Evolutionary conservation across 345 rosid species (phyloP).

Genomic region (Excoecaria cochinchinensis): DNA sequence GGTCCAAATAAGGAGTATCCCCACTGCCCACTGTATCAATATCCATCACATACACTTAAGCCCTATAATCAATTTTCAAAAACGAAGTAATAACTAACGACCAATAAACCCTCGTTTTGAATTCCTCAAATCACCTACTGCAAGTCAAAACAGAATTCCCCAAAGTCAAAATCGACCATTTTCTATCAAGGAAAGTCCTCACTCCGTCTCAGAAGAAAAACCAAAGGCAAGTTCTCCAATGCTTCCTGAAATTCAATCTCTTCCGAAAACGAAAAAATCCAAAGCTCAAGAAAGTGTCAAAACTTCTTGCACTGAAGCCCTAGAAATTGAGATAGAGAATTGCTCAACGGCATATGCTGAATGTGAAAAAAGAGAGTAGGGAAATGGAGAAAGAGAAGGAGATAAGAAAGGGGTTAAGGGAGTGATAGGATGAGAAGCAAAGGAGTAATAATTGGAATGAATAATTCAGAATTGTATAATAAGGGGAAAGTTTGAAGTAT

Average conservation of each 20-base stretch:
- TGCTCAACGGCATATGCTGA: neutral
- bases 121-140: conserved; percentile 3
- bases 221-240: neutral
- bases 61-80: neutral
- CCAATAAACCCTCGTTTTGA: conserved; percentile 14
- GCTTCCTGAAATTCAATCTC: neutral
- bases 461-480: neutral
- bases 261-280: neutral
- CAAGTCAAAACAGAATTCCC: neutral
- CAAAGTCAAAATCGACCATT: neutral
- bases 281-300: neutral
- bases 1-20: conserved; percentile 46
- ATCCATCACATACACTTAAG: conserved; percentile 19
- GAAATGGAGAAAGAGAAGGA: neutral
- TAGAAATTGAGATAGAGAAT: neutral
- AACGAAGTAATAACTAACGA: neutral
- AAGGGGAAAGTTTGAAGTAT: neutral
- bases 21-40: conserved; percentile 24
- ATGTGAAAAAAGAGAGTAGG: neutral
- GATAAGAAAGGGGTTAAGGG: neutral
- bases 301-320: neutral
- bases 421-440: neutral
- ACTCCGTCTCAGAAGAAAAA: neutral
- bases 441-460: neutral
- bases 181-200: neutral